Percentiles rank a stretch among this genome's conserved stretches.
phyloP scores from a whole-genome alignment of 441 rosid species.

The Gossypium schwendimanii region DNA sequence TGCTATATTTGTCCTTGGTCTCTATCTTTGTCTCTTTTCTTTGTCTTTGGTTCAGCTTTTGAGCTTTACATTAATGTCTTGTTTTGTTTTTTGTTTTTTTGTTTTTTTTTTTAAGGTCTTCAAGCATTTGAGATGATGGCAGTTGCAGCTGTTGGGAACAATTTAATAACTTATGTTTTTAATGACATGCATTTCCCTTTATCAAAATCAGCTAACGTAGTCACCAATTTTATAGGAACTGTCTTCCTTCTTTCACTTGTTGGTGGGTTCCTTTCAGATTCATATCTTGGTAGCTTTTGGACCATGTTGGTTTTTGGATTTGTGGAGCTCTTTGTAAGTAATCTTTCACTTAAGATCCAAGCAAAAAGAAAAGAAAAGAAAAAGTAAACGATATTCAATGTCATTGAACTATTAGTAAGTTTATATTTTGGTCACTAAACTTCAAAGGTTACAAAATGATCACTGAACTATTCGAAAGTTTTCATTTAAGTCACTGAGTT shows the following conservation, averaged over 20 bases:
- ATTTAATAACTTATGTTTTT: conserved; percentile 60
- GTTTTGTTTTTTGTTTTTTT: neutral
- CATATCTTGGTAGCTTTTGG: conserved; percentile 62
- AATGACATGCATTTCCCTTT: conserved; percentile 63
- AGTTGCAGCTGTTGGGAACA: conserved; percentile 69
- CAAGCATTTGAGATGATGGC: conserved; percentile 71
- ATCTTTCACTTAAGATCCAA: too few relatives aligned
- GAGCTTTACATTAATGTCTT: too few relatives aligned
- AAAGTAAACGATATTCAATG: too few relatives aligned
- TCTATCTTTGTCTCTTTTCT: conserved; percentile 12
- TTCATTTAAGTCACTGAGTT: too few relatives aligned
- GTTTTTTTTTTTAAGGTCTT: conserved; percentile 27
- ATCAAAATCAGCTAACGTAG: conserved; percentile 56
- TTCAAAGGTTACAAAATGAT: too few relatives aligned
- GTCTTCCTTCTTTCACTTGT: conserved; percentile 61
- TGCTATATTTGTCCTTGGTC: conserved; percentile 50
- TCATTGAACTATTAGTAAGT: too few relatives aligned
- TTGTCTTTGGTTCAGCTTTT: neutral
- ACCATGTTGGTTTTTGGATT: conserved; percentile 54
- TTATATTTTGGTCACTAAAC: too few relatives aligned
- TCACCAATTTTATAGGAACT: conserved; percentile 67
- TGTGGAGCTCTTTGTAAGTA: conserved; percentile 54
- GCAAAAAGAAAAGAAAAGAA: too few relatives aligned
- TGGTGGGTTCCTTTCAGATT: conserved; percentile 70
- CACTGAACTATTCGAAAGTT: too few relatives aligned